Base-by-base conservation (phyloP, 371 early-diverging fungal species). In the Mucor circinelloides region DNA sequence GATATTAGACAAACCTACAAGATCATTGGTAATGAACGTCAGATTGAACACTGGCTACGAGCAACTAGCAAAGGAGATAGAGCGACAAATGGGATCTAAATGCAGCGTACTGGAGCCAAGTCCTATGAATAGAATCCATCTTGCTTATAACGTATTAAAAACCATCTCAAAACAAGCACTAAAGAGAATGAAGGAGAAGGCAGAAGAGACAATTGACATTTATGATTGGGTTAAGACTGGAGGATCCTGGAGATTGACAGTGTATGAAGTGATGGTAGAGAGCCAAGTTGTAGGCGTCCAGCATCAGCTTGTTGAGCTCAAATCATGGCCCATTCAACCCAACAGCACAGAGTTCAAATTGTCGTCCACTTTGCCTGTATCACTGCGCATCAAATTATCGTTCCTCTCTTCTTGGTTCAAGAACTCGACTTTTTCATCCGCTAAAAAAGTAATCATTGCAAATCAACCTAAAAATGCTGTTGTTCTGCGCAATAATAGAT, bases 201-300 rank as follows among this genome's bases (percentile, higher is more conserved):
- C 78, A 2, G 68, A 78, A 55, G 9, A 54, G 7, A 72, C 58
- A 0, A 75, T 78, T 38, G 71, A 71, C 66, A 60, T 72, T 31
- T 66, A 71, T 52, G 74, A 74, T 38, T 69, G 72, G 74, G 69
- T 72, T 31, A 70, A 72, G 21, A 70, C 69, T 40, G 72, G 72
- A 59, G 74, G 74, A 5, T 64, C 66, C 17, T 78, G 75, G 78
- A 58, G 64, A 60, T 32, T 78, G 2, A 36, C 64, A 27, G 56
- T 78, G 1, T 68, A 72, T 58, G 78, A 75, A 62, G 69, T 78
- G 36, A 77, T 77, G 77, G 61, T 75, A 8, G 75, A 75, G 54
- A 72, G 75, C 46, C 66, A 69, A 44, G 70, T 70, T 15, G 64
- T 78, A 9, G 78, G 75, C 42, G 72, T 74, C 15, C 69, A 62